Percentiles rank a stretch among this genome's conserved stretches.
Conservation (phyloP, 768 basidiomycete species). For the Tylopilus plumbeoviolaceoides region DNA sequence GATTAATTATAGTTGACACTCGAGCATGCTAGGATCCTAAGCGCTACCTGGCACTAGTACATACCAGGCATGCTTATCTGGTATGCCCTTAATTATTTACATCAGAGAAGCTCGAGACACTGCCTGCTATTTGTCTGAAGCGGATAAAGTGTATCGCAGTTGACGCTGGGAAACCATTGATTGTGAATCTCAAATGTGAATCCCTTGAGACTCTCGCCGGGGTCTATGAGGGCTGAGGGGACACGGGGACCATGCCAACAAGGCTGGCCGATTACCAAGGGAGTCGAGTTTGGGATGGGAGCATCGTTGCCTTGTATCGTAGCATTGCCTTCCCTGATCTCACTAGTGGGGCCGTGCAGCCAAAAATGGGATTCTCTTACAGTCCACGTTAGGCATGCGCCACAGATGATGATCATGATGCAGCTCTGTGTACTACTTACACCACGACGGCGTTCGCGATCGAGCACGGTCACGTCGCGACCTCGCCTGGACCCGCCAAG, state of each 20-base stretch:
- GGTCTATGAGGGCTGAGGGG: constrained; percentile 16
- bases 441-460: neutral
- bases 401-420: neutral
- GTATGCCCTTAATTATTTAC: neutral
- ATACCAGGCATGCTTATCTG: too few species aligned
- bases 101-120: constrained; percentile 17
- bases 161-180: neutral
- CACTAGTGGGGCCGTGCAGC: neutral
- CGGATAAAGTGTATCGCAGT: constrained; percentile 1
- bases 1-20: neutral
- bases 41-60: too few species aligned
- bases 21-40: too few species aligned
- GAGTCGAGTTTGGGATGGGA: neutral
- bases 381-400: neutral
- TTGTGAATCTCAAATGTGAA: constrained; percentile 18
- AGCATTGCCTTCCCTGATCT: neutral
- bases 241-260: constrained; percentile 18
- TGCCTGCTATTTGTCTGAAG: neutral
- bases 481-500: neutral
- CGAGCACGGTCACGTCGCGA: too few species aligned
- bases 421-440: too few species aligned
- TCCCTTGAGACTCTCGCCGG: constrained; percentile 13
- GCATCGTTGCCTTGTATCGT: neutral
- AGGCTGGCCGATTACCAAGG: constrained; percentile 13
- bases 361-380: constrained; percentile 4